A percentile compares a stretch with the other conserved stretches of the same genome.
Evolutionary conservation across 225 moss, liverwort and hornwort genomes (phyloP).

Genomic region (Pleurozium schreberi): DNA sequence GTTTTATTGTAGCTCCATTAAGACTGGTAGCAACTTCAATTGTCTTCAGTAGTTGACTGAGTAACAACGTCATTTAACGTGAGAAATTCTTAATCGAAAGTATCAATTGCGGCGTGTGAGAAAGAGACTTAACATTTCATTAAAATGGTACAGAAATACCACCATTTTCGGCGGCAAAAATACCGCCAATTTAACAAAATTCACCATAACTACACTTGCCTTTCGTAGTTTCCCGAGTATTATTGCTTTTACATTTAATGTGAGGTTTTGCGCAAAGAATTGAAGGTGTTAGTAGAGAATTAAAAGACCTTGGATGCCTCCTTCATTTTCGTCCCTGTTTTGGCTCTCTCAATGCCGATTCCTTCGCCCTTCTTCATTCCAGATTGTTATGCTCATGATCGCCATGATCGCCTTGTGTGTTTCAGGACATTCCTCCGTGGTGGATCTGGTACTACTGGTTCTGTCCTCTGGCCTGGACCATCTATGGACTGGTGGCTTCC

Average conservation of each 20-base stretch:
- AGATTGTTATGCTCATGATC: neutral
- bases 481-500: constrained; percentile 40
- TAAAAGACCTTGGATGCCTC: neutral
- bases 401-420: neutral
- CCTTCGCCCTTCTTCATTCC: neutral
- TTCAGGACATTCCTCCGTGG: constrained; percentile 62
- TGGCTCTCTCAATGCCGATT: too few relatives aligned
- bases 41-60: neutral
- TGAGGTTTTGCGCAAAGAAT: neutral
- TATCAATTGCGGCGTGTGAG: neutral
- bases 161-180: too few relatives aligned
- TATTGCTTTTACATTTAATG: neutral
- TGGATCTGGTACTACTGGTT: constrained; percentile 89
- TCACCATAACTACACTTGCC: too few relatives aligned
- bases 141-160: too few relatives aligned
- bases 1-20: neutral
- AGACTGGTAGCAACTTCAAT: neutral
- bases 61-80: too few relatives aligned
- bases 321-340: neutral
- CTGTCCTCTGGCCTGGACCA: constrained; percentile 56
- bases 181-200: too few relatives aligned
- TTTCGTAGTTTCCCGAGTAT: neutral
- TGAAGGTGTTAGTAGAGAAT: neutral
- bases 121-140: too few relatives aligned
- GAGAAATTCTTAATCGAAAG: neutral